Conservation (phyloP, 2,329 filamentous ascomycete genomes). For the Neofusicoccum umdonicola region DNA sequence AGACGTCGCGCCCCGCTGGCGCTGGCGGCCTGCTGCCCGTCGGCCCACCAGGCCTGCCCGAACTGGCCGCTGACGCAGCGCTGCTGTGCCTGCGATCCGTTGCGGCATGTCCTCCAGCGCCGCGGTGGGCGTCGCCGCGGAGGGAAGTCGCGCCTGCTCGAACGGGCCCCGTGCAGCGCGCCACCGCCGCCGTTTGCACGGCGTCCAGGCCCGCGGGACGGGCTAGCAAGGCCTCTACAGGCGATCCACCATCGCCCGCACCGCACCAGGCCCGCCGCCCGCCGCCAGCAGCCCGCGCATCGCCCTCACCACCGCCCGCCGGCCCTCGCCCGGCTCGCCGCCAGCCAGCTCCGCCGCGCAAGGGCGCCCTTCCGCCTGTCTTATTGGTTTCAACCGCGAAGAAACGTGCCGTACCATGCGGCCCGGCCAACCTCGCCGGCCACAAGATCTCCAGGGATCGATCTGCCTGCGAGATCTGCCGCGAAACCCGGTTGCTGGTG, state of each 20-base stretch:
- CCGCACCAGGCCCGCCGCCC: not conserved
- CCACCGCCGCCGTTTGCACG: slow-evolving; percentile 12
- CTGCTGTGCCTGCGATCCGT: not conserved
- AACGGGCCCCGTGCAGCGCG: slow-evolving; percentile 3
- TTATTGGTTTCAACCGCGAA: slow-evolving; percentile 14
- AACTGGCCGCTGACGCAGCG: slow-evolving; percentile 3
- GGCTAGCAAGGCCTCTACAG: not conserved
- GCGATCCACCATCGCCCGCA: not conserved
- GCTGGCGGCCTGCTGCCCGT: not conserved
- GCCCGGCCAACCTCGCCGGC: slow-evolving; percentile 6
- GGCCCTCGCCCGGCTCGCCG: not conserved
- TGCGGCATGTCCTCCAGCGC: slow-evolving; percentile 2
- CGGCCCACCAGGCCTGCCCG: not conserved
- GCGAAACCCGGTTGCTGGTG: slow-evolving; percentile 14
- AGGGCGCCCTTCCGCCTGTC: not conserved
- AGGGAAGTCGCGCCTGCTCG: slow-evolving; percentile 1
- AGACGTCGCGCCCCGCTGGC: not conserved
- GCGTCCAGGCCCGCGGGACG: not conserved
- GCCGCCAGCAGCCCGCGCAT: no score
- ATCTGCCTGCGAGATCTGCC: slow-evolving; percentile 14
- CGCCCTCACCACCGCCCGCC: no score
- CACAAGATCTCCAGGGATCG: slow-evolving; percentile 16
- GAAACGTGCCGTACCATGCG: slow-evolving; percentile 17
- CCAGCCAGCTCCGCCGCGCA: not conserved
- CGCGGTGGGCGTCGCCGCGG: slow-evolving; percentile 8